Conservation (phyloP, 306 rosid genomes). For the Abrus precatorius region DNA sequence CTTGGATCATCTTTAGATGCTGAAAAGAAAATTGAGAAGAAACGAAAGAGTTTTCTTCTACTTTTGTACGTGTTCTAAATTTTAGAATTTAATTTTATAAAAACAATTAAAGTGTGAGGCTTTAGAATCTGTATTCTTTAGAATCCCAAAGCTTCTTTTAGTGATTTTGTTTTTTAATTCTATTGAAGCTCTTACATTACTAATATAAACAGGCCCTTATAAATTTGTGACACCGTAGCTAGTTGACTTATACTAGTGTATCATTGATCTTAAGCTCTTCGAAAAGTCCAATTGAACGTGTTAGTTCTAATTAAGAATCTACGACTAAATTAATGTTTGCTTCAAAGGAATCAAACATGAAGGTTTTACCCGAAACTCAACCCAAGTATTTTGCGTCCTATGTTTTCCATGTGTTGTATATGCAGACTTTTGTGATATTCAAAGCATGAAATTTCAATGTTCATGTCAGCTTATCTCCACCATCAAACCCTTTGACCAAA, state of each 20-base stretch:
- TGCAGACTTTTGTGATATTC: background rate
- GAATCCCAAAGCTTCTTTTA: no score
- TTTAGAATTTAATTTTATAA: background rate
- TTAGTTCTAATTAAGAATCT: background rate
- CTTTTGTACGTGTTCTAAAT: background rate
- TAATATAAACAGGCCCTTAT: background rate
- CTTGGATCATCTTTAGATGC: background rate
- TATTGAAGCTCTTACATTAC: no score
- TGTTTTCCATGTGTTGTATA: background rate
- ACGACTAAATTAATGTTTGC: background rate
- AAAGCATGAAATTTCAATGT: background rate
- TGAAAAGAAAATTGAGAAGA: background rate
- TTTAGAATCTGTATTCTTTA: no score
- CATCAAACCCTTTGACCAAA: conserved; percentile 7
- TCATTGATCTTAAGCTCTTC: background rate
- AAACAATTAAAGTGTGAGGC: background rate
- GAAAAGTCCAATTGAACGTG: background rate
- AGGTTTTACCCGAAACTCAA: conserved; percentile 12
- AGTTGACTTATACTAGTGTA: background rate
- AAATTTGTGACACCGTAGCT: background rate
- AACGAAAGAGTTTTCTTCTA: background rate
- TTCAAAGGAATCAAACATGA: background rate
- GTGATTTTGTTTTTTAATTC: no score
- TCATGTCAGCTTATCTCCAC: background rate
- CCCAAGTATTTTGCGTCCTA: background rate